Evolutionary conservation across 768 basidiomycete genomes (phyloP), one percentile per base, ranked within the genome.

Genomic region (Trametes coccinea): DNA sequence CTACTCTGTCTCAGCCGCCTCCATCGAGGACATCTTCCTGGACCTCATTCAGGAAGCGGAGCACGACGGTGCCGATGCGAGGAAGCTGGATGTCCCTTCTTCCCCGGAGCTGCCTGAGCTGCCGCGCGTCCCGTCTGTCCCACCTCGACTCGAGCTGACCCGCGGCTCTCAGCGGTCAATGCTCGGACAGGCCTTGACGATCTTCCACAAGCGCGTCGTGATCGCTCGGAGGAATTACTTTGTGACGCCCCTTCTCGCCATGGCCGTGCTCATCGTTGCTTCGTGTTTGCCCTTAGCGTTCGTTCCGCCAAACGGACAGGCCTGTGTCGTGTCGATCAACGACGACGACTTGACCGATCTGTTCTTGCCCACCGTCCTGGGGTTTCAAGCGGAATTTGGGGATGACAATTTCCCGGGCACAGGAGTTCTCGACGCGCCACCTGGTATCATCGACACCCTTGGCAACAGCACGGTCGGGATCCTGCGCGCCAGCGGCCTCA

Each of bases 11-110:
- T 73, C 88, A 17, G 86, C 88, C 9, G 87, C 90, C 0, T 84
- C 89, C 7, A 87, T 93, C 43, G 91, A 93, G 71, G 89, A 92
- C 59, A 88, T 93, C 47, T 93, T 93, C 76, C 78, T 93, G 17
- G 79, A 82, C 43, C 73, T 93, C 16, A 90, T 92, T 22, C 22
- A 22, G 22, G 22, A 22, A 22, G 22, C 22, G 22, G 22, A 22
- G 88, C 72, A 73, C 49, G 75, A 79, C 3, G 68, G 54, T 57
- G 40, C 17, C 67, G 51, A 1, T 47, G 37, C 13, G 74, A 80
- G 30, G 73, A 77, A 13, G 63, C 22, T 61, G 2, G 62, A 70
- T 11, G 66, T 50, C 8, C 22, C 22, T 22, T 22, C 22, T 1
- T 22, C 22, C 22, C 22, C 22, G 22, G 69, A 70, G 53, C 62